Conservation (phyloP, 2,329 filamentous ascomycete species). For the Falciphora oryzae region DNA sequence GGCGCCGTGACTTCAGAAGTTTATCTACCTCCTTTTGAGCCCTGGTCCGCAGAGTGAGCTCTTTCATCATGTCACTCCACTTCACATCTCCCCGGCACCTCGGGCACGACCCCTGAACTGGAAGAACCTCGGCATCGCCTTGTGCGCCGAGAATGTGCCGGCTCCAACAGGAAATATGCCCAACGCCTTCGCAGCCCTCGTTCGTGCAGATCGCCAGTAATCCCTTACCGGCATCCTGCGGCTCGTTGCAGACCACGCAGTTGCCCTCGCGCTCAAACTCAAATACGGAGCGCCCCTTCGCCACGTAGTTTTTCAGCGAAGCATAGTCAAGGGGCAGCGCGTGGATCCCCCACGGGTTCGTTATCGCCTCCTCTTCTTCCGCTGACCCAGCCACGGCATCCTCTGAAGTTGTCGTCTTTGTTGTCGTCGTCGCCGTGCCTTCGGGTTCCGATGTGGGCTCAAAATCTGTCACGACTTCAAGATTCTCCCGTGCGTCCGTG, state of each 20-base stretch:
- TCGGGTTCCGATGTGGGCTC: constrained; percentile 18
- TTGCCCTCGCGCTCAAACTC: constrained; percentile 49
- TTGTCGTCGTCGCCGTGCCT: not conserved
- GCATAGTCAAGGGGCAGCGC: constrained; percentile 50
- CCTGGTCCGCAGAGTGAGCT: constrained; percentile 67
- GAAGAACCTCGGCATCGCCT: constrained; percentile 46
- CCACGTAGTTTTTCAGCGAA: constrained; percentile 46
- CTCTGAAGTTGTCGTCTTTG: not conserved
- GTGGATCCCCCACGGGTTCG: constrained; percentile 43
- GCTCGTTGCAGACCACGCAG: constrained; percentile 47
- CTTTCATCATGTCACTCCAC: constrained; percentile 79
- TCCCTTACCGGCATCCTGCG: constrained; percentile 40
- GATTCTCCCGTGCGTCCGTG: constrained; percentile 34
- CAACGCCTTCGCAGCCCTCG: constrained; percentile 46
- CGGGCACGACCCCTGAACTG: constrained; percentile 65
- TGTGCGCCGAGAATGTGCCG: constrained; percentile 39
- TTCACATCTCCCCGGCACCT: constrained; percentile 54
- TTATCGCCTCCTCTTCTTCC: not conserved
- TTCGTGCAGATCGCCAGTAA: constrained; percentile 54
- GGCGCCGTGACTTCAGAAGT: constrained; percentile 50
- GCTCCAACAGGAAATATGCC: constrained; percentile 57
- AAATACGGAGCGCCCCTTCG: constrained; percentile 49
- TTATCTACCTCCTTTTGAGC: constrained; percentile 65
- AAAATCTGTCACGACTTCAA: constrained; percentile 55
- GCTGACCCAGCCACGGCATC: constrained; percentile 10